Base-by-base conservation (phyloP, 257 asterid species). In the Ilex asprella region DNA sequence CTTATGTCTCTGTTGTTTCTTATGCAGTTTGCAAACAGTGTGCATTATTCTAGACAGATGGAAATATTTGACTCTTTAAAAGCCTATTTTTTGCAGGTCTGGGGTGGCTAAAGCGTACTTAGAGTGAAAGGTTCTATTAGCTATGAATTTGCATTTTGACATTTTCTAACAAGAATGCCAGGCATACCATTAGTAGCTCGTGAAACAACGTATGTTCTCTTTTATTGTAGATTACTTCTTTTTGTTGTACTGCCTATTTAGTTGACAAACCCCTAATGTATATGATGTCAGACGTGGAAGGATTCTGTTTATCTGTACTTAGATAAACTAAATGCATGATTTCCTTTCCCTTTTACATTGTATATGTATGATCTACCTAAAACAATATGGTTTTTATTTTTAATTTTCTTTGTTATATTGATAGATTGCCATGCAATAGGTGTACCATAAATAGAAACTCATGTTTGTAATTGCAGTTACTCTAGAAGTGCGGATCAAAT, bases 111-210 rank as follows among this genome's bases (percentile, higher is more conserved):
- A 53, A 8, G 47, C 12, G 52, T 67, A 31, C 53, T 68, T 58
- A 52, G 53, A 44, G 64, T 67, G 21, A 41, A 9, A 55, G 62
- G 61, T 58, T 63, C 30, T 60, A 58, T 60, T 71, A 77, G 75
- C 77, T 60, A 75, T 84, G 86, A 65, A 63, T 67, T 55, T 60
- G 44, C 55, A 70, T 65, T 61, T 63, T 60, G 60, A 49, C 63
- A 62, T 65, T 55, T 47, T 75, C 10, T 81, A 75, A 77, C 61
- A 71, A 85, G 94, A 82, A 87, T 87, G 94, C 94, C 95, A 47
- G 95, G 95, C 77, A 85, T 89, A 76, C 97, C 94, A 68, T 86
- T 89, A 63, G 94, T 85, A 71, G 84, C 87, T 55, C 90, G 92
- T 73, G 94, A 85, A 81, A 78, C 92, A 73, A 78, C 84, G 95